phyloP scores from a whole-genome alignment of 805 yeast species.

The Metschnikowia aberdeeniae region DNA sequence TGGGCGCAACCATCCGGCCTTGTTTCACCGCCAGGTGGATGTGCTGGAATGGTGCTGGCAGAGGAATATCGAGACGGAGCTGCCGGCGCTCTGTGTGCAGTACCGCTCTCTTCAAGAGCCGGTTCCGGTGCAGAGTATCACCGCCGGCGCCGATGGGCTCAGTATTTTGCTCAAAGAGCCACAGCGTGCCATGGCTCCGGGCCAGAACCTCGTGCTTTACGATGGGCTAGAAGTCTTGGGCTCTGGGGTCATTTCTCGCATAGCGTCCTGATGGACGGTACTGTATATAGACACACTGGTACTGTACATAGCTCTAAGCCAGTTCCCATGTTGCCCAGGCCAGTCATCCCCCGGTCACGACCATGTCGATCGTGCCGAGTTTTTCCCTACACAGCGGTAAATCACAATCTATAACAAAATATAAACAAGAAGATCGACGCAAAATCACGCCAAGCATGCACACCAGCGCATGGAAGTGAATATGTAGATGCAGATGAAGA shows the following conservation, averaged over 20 bases:
- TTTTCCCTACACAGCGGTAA: not conserved
- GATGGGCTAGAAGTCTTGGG: slow-evolving; percentile 60
- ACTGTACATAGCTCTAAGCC: no score
- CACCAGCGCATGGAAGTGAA: no score
- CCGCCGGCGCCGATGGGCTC: slow-evolving; percentile 14
- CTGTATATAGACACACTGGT: no score
- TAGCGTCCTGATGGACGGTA: not conserved
- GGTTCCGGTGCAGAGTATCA: slow-evolving; percentile 25
- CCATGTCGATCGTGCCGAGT: no score
- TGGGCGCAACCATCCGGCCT: slow-evolving; percentile 56
- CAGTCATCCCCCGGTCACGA: no score
- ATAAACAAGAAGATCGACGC: not conserved
- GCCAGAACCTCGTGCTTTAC: slow-evolving; percentile 80
- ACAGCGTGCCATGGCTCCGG: slow-evolving; percentile 81
- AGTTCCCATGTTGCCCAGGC: no score
- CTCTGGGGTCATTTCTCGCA: slow-evolving; percentile 11
- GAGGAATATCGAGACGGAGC: not conserved
- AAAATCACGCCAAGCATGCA: not conserved
- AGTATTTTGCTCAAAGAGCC: slow-evolving; percentile 33
- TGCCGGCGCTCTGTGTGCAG: slow-evolving; percentile 46
- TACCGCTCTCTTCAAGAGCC: slow-evolving; percentile 72
- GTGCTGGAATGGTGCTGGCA: slow-evolving; percentile 52
- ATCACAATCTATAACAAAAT: not conserved
- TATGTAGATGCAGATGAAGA: no score
- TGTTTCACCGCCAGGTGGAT: slow-evolving; percentile 44